These are phyloP conservation scores for Termitomyces sp. DNA, from an alignment of 1,284 basidiomycete species.

Conservation along the genomic window DNA sequence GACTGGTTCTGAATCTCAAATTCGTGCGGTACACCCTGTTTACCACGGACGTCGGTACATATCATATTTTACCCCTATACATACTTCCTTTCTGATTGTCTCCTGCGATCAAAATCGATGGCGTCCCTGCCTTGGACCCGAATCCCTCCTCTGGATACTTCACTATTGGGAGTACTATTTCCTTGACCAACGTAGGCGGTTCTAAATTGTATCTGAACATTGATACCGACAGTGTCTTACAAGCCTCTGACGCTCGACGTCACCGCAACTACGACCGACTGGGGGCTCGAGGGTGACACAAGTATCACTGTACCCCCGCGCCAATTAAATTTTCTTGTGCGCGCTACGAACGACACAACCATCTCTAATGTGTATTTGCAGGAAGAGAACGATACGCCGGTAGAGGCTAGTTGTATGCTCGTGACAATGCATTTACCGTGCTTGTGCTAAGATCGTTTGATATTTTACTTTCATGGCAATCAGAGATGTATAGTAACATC, in stretches of 20 bases:
- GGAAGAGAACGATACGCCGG: constrained; percentile 45
- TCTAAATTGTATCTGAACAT: constrained; percentile 45
- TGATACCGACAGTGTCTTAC: constrained; percentile 42
- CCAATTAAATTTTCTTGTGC: constrained; percentile 54
- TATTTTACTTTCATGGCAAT: too few species aligned
- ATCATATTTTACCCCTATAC: neutral
- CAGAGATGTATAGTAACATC: too few species aligned
- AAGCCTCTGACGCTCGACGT: constrained; percentile 42
- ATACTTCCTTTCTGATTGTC: neutral
- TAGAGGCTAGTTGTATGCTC: constrained; percentile 38
- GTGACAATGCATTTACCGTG: constrained; percentile 50
- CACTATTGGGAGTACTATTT: constrained; percentile 44
- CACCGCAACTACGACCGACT: constrained; percentile 46
- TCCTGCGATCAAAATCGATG: constrained; percentile 25
- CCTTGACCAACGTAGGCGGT: constrained; percentile 37
- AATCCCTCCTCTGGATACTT: constrained; percentile 47
- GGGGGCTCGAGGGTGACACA: constrained; percentile 56
- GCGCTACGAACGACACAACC: constrained; percentile 35
- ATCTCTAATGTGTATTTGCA: constrained; percentile 47
- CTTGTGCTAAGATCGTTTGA: constrained; percentile 33
- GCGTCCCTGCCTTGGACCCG: constrained; percentile 47
- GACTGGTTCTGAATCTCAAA: constrained; percentile 50
- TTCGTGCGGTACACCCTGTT: constrained; percentile 49
- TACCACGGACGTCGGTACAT: constrained; percentile 44
- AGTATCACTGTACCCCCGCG: constrained; percentile 48